A percentile compares a stretch with the other conserved stretches of the same genome.
These are phyloP conservation scores for Hypholoma fasciculare DNA, from an alignment of 768 basidiomycete species.

Conservation along the genomic window DNA sequence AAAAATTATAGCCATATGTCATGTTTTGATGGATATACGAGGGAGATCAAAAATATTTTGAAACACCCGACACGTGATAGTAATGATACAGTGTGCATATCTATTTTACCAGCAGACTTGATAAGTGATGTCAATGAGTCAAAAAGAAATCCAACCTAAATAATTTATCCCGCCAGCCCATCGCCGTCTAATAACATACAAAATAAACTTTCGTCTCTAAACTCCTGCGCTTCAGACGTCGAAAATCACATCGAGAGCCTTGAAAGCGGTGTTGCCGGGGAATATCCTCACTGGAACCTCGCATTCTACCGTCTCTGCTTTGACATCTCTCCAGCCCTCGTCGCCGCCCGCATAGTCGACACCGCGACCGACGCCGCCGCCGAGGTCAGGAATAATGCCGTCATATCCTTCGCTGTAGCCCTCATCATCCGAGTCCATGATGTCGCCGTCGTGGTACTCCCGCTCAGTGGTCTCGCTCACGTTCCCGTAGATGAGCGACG, in stretches of 20 bases:
- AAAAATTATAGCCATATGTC: too few relatives aligned
- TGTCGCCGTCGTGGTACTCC: constrained; percentile 63
- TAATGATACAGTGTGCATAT: too few relatives aligned
- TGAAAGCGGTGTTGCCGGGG: constrained; percentile 88
- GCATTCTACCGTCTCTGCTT: constrained; percentile 89
- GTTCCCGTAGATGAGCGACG: constrained; percentile 28
- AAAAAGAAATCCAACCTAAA: too few relatives aligned
- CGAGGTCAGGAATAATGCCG: constrained; percentile 45
- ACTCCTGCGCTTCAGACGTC: constrained; percentile 40
- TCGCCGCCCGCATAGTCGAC: constrained; percentile 52
- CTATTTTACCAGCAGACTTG: too few relatives aligned
- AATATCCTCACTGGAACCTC: constrained; percentile 88
- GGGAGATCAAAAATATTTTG: too few relatives aligned
- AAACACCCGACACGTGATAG: too few relatives aligned
- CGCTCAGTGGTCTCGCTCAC: constrained; percentile 36
- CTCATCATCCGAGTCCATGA: constrained; percentile 37
- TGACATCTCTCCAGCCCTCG: constrained; percentile 65
- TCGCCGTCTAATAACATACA: too few relatives aligned
- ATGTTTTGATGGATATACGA: too few relatives aligned
- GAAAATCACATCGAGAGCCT: constrained; percentile 75
- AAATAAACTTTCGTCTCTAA: neutral
- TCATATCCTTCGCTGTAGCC: constrained; percentile 42
- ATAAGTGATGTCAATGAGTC: too few relatives aligned
- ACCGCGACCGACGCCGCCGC: constrained; percentile 51
- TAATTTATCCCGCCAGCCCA: too few relatives aligned